A percentile compares a stretch with the other conserved stretches of the same genome.
Conservation (phyloP, 208 protist genomes). For the Leishmania mexicana region DNA sequence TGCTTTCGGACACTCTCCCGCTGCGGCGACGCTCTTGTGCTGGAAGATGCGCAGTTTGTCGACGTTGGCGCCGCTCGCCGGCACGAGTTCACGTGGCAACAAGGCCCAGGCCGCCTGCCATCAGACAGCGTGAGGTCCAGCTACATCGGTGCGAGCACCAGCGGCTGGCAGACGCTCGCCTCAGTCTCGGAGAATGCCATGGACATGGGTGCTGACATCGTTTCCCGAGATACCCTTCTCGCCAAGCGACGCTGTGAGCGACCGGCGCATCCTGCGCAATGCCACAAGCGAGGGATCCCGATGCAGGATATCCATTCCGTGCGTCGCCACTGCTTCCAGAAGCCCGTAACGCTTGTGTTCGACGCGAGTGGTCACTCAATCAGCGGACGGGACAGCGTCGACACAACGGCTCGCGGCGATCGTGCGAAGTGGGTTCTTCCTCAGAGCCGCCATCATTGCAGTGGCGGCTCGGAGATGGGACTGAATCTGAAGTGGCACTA, state of each 20-base stretch:
- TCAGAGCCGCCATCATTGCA: neutral
- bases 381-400: neutral
- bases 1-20: conserved; percentile 25
- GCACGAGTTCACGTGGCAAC: conserved; percentile 30
- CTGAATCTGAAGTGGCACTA: conserved; percentile 32
- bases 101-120: conserved; percentile 17
- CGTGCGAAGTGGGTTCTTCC: neutral
- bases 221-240: conserved; percentile 2
- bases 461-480: neutral
- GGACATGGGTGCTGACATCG: conserved; percentile 6
- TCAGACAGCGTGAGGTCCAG: neutral
- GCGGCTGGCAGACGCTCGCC: conserved; percentile 4
- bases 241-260: neutral
- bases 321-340: conserved; percentile 38
- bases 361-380: conserved; percentile 13
- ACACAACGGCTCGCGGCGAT: neutral
- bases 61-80: conserved; percentile 17
- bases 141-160: conserved; percentile 5
- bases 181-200: conserved; percentile 1
- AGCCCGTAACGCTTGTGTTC: conserved; percentile 32
- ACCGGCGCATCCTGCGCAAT: neutral
- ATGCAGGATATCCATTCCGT: conserved; percentile 32
- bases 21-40: conserved; percentile 20
- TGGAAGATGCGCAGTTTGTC: conserved; percentile 18
- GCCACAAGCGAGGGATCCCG: conserved; percentile 31